phyloP scores from a whole-genome alignment of 2,329 filamentous ascomycete species.

The Acarospora socialis region DNA sequence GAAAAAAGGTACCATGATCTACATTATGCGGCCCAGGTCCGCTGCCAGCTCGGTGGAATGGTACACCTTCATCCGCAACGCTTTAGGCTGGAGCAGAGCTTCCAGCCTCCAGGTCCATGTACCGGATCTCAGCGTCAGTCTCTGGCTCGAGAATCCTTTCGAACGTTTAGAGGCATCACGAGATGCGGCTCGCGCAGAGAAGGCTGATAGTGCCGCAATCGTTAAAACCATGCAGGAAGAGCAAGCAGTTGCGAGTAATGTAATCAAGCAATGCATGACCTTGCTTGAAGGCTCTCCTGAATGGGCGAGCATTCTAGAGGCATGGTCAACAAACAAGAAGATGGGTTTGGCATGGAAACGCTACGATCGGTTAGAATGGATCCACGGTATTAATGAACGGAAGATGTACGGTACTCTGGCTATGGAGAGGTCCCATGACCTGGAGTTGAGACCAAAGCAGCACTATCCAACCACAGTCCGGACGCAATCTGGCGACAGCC shows the following conservation, averaged over 20 bases:
- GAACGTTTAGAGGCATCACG: conserved; percentile 32
- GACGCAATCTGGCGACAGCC: conserved; percentile 23
- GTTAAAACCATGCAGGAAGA: conserved; percentile 31
- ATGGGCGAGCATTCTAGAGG: conserved; percentile 43
- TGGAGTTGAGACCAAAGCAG: conserved; percentile 49
- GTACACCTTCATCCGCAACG: conserved; percentile 50
- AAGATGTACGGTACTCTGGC: conserved; percentile 57
- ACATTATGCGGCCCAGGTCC: conserved; percentile 48
- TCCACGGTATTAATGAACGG: conserved; percentile 49
- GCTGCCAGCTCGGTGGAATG: conserved; percentile 50
- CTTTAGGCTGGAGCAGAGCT: conserved; percentile 44
- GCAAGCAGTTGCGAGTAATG: conserved; percentile 39
- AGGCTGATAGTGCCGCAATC: conserved; percentile 29
- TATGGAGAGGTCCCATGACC: conserved; percentile 51
- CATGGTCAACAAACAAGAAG: conserved; percentile 43
- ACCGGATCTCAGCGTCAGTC: conserved; percentile 45
- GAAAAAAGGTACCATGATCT: conserved; percentile 41
- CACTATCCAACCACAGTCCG: conserved; percentile 45
- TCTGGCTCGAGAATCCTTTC: conserved; percentile 48
- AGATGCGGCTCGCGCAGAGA: conserved; percentile 25
- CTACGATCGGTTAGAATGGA: conserved; percentile 55
- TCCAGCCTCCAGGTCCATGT: conserved; percentile 45
- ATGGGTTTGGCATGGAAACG: conserved; percentile 56
- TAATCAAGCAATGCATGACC: conserved; percentile 44
- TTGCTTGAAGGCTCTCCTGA: conserved; percentile 43